Percentiles rank a stretch among this genome's conserved stretches.
Conservation (phyloP, 2,329 filamentous ascomycete species). For the Ophiostoma sp. region DNA sequence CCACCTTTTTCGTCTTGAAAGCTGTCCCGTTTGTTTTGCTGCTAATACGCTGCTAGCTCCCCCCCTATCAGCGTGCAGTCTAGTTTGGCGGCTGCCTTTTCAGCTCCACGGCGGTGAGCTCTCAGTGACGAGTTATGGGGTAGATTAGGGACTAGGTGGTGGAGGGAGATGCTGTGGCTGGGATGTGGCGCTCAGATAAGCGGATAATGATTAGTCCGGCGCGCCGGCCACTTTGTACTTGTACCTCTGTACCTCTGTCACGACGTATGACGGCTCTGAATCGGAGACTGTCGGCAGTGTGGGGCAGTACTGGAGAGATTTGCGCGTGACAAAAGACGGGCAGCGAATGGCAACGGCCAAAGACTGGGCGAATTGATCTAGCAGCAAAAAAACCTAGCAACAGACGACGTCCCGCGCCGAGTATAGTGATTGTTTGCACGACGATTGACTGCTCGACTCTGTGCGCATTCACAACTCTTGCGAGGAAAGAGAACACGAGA, state of each 20-base stretch:
- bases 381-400: background rate
- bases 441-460: background rate
- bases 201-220: conserved; percentile 15
- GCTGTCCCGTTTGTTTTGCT: conserved; percentile 13
- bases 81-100: conserved; percentile 12
- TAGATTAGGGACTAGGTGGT: background rate
- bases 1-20: background rate
- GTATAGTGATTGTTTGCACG: background rate
- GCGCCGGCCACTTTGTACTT: background rate
- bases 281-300: conserved; percentile 12
- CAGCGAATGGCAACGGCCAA: background rate
- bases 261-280: background rate
- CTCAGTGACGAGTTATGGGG: conserved; percentile 1
- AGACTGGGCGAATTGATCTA: background rate
- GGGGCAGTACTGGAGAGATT: conserved; percentile 7
- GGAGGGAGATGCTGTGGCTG: too few relatives aligned
- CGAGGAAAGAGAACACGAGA: background rate
- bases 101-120: conserved; percentile 11
- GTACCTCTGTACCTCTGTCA: background rate
- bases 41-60: conserved; percentile 13
- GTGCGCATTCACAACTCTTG: background rate
- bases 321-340: background rate
- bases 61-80: conserved; percentile 5
- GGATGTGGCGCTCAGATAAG: background rate
- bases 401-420: background rate